Evolutionary conservation across 2,329 filamentous ascomycete species (phyloP), one percentile per base, ranked within the genome.

Genomic region (Fusarium anthophilum): DNA sequence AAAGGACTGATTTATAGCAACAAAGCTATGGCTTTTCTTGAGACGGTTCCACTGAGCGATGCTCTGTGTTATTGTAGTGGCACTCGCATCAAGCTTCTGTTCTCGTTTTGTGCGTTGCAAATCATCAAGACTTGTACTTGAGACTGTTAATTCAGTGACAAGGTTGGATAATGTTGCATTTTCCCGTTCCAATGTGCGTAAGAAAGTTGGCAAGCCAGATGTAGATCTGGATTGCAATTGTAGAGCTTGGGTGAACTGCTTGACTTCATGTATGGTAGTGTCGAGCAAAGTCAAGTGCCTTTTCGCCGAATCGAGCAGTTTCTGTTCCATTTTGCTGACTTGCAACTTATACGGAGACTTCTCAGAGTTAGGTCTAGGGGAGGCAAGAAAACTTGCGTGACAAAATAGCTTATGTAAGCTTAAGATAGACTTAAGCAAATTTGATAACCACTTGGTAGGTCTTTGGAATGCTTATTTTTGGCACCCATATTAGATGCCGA

Each of bases 1-100:
- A 50, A 83, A 82, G 1, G 79, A 70, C 48, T 79, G 79, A 45
- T 81, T 80, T 38, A 83, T 54, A 44, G 79, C 78, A 38, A 81
- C 75, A 43, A 83, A 74, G 37, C 72, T 61, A 47, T 67, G 75
- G 35, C 80, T 82, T 35, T 79, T 78, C 60, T 82, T 83, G 47
- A 83, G 76, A 11, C 79, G 73, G 39, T 75, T 70, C 82, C 82
- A 83, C 24, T 80, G 80, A 10, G 70, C 57, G 10, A 66, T 62
- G 14, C 57, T 64, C 22, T 80, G 79, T 35, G 65, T 72, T 17
- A 72, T 45, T 20, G 77, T 62, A 22, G 73, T 80, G 22, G 64
- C 69, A 41, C 75, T 73, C 11, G 76, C 70, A 17, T 81, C 77
- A 12, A 82, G 65, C 24, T 74, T 74, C 24, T 69, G 71, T n/a